Evolutionary conservation across 768 basidiomycete species (phyloP).

Genomic region (Asterophora lycoperdoides): DNA sequence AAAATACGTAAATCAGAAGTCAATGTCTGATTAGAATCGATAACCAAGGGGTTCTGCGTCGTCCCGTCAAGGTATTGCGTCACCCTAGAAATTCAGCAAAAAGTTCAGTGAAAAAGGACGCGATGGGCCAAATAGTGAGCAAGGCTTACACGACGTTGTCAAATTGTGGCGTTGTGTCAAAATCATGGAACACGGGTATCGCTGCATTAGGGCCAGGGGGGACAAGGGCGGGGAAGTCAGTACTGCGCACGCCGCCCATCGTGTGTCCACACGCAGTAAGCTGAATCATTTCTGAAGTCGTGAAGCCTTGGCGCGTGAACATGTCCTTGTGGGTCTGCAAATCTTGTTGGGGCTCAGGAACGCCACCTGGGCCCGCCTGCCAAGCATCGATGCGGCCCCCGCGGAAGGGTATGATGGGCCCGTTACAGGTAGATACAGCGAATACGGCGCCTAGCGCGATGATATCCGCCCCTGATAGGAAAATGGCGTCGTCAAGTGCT

Average conservation of each 20-base stretch:
- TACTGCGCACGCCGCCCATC: constrained; percentile 43
- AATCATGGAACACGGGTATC: constrained; percentile 29
- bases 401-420: constrained; percentile 39
- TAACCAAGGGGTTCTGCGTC: constrained; percentile 36
- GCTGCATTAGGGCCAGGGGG: constrained; percentile 26
- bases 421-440: constrained; percentile 40
- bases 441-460: constrained; percentile 36
- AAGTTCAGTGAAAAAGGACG: background rate
- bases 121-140: background rate
- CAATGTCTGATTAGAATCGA: constrained; percentile 29
- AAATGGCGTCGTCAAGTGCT: background rate
- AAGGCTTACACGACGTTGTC: constrained; percentile 38
- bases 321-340: constrained; percentile 34
- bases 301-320: constrained; percentile 43
- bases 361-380: constrained; percentile 33
- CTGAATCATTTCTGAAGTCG: constrained; percentile 43
- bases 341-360: constrained; percentile 41
- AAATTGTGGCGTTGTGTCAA: constrained; percentile 38
- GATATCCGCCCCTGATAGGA: constrained; percentile 37
- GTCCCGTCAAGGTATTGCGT: constrained; percentile 36
- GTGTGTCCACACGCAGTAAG: constrained; percentile 51
- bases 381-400: constrained; percentile 40
- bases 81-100: constrained; percentile 22
- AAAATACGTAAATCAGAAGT: constrained; percentile 39
- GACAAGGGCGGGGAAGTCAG: constrained; percentile 43